phyloP scores from a whole-genome alignment of 345 rosid genomes.

The Arabis hirsuta region DNA sequence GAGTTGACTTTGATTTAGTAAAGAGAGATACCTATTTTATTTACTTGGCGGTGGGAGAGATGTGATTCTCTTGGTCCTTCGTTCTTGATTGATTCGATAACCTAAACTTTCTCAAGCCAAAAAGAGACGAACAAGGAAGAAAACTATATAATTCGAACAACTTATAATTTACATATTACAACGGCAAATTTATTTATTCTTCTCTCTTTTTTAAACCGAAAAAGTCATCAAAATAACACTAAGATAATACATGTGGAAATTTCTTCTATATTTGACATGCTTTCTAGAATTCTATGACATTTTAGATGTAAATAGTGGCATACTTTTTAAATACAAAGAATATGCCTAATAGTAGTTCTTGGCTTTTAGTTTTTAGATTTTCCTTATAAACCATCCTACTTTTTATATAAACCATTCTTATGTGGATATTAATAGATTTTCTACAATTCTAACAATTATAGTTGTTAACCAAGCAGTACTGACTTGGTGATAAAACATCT shows the following conservation, averaged over 20 bases:
- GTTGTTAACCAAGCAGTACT: neutral
- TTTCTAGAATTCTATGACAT: neutral
- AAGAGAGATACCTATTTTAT: neutral
- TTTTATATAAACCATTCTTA: slow-evolving; percentile 1
- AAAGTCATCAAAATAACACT: neutral
- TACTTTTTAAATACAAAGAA: neutral
- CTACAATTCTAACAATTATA: neutral
- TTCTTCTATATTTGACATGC: slow-evolving; percentile 1
- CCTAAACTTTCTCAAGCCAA: slow-evolving; percentile 30
- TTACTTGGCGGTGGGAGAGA: slow-evolving; percentile 6
- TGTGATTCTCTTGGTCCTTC: slow-evolving; percentile 28
- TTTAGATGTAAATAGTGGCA: neutral
- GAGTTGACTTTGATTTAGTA: slow-evolving; percentile 10
- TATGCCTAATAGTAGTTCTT: neutral
- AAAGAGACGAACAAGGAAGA: slow-evolving; percentile 30
- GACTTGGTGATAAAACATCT: too few species aligned
- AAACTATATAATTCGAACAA: neutral
- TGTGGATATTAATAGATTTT: neutral
- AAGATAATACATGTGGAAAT: slow-evolving; percentile 9
- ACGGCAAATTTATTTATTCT: neutral
- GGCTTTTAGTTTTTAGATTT: neutral
- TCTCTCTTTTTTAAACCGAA: slow-evolving; percentile 6
- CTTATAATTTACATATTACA: neutral
- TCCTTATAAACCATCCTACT: neutral
- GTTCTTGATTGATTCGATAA: slow-evolving; percentile 25